A percentile compares a stretch with the other conserved stretches of the same genome.
Evolutionary conservation across 2,329 filamentous ascomycete genomes (phyloP).

Genomic region (Phyllosticta citribraziliensis): DNA sequence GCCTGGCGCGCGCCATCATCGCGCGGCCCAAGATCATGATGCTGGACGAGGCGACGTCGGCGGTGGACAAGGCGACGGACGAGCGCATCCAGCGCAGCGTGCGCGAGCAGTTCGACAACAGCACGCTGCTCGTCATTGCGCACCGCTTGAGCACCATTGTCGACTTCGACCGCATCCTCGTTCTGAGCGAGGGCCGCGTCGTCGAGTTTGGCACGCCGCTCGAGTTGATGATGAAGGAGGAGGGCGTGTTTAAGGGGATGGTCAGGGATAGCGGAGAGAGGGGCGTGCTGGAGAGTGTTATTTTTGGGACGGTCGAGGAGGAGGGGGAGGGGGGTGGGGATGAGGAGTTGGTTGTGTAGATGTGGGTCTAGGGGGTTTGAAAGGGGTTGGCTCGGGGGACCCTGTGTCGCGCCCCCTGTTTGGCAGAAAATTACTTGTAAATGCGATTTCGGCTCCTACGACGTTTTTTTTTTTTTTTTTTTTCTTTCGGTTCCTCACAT

Average conservation of each 20-base stretch:
- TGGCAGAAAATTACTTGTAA: no score
- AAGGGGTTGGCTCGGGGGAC: no score
- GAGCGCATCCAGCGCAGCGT: conserved; percentile 15
- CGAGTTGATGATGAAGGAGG: conserved; percentile 3
- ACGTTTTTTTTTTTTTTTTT: no score
- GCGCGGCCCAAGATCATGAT: conserved; percentile 64
- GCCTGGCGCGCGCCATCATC: conserved; percentile 16
- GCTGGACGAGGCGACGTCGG: conserved; percentile 69
- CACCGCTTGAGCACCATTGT: conserved; percentile 19
- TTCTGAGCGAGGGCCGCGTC: conserved; percentile 17
- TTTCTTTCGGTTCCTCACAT: no score
- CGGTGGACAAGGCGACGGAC: conserved; percentile 26
- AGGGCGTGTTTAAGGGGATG: conserved; percentile 5
- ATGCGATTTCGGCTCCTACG: no score
- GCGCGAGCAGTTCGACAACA: conserved; percentile 13
- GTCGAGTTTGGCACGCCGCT: conserved; percentile 14
- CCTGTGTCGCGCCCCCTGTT: no score
- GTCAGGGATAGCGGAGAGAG: conserved; percentile 8
- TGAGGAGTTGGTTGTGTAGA: not conserved
- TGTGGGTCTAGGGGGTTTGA: no score
- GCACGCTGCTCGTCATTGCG: conserved; percentile 19
- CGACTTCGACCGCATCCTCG: conserved; percentile 18
- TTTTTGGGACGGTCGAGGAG: not conserved
- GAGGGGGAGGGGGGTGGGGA: not conserved
- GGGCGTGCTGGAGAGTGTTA: not conserved